These are phyloP conservation scores for Wickerhamiella occidentalis DNA, from an alignment of 805 yeast species.

Conservation along the genomic window DNA sequence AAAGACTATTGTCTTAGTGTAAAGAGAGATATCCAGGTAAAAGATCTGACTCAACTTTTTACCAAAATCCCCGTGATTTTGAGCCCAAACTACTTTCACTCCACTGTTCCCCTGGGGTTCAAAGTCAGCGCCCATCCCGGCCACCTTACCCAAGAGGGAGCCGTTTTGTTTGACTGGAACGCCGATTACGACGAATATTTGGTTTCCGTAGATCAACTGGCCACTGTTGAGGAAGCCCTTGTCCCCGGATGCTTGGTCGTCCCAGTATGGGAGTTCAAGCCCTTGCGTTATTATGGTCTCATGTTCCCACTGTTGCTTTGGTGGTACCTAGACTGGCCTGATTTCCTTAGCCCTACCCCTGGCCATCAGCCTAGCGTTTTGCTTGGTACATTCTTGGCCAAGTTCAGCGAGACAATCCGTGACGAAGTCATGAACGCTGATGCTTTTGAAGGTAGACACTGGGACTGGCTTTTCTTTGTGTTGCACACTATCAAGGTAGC, in stretches of 20 bases:
- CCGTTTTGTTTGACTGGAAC: slow-evolving; percentile 52
- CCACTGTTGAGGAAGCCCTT: slow-evolving; percentile 42
- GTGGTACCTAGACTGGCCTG: slow-evolving; percentile 93
- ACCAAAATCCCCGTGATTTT: slow-evolving; percentile 56
- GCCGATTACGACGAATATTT: slow-evolving; percentile 40
- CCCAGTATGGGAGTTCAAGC: slow-evolving; percentile 52
- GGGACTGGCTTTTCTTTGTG: slow-evolving; percentile 54
- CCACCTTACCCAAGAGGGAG: slow-evolving; percentile 72
- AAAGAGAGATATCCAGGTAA: slow-evolving; percentile 43
- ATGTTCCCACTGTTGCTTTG: slow-evolving; percentile 37
- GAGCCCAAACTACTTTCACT: slow-evolving; percentile 68
- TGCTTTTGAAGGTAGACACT: slow-evolving; percentile 30
- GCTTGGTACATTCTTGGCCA: slow-evolving; percentile 30
- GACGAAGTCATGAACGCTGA: slow-evolving; percentile 37
- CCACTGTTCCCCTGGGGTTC: slow-evolving; percentile 52
- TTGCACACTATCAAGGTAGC: slow-evolving; percentile 56
- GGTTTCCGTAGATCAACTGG: slow-evolving; percentile 37
- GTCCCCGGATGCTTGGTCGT: slow-evolving; percentile 87
- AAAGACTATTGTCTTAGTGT: slow-evolving; percentile 83
- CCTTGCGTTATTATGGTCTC: slow-evolving; percentile 23
- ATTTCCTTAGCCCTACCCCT: slow-evolving; percentile 79
- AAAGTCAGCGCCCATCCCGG: slow-evolving; percentile 60
- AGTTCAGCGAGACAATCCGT: slow-evolving; percentile 16
- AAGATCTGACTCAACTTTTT: slow-evolving; percentile 50
- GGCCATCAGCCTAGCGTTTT: slow-evolving; percentile 64